phyloP scores from a whole-genome alignment of 1,284 basidiomycete genomes.

The Ustilago hordei region DNA sequence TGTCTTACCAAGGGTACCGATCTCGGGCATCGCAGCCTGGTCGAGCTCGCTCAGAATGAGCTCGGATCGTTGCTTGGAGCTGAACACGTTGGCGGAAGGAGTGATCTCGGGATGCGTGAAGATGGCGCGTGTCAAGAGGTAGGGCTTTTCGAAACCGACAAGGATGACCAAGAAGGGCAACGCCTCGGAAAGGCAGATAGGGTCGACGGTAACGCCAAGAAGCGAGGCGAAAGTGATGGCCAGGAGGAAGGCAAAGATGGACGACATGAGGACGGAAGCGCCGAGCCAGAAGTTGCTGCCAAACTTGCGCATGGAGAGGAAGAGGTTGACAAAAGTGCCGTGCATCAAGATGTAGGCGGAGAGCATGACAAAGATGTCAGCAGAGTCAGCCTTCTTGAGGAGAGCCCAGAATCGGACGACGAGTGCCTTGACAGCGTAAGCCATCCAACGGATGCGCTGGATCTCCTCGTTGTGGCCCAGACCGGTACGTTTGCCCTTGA shows the following conservation, averaged over 20 bases:
- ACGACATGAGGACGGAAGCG: constrained; percentile 83
- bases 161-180: constrained; percentile 97
- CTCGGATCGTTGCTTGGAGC: constrained; percentile 37
- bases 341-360: constrained; percentile 97
- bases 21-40: constrained; percentile 42
- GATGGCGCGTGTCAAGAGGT: constrained; percentile 88
- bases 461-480: constrained; percentile 53
- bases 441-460: constrained; percentile 60
- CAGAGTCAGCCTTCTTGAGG: constrained; percentile 84
- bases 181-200: constrained; percentile 91
- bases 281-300: constrained; percentile 72
- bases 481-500: constrained; percentile 44
- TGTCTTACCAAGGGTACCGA: constrained; percentile 37
- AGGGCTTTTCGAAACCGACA: constrained; percentile 97
- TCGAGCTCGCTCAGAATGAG: constrained; percentile 49
- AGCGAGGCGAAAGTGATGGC: constrained; percentile 86
- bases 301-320: constrained; percentile 69
- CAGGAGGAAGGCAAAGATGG: constrained; percentile 87
- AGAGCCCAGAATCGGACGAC: constrained; percentile 67
- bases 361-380: constrained; percentile 95
- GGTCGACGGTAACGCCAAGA: constrained; percentile 88
- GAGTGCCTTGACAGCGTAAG: constrained; percentile 62
- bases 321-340: constrained; percentile 83
- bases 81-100: constrained; percentile 61
- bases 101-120: constrained; percentile 84